Base-by-base conservation (phyloP, 192 early-diverging fungal species). In the Podila epigama region DNA sequence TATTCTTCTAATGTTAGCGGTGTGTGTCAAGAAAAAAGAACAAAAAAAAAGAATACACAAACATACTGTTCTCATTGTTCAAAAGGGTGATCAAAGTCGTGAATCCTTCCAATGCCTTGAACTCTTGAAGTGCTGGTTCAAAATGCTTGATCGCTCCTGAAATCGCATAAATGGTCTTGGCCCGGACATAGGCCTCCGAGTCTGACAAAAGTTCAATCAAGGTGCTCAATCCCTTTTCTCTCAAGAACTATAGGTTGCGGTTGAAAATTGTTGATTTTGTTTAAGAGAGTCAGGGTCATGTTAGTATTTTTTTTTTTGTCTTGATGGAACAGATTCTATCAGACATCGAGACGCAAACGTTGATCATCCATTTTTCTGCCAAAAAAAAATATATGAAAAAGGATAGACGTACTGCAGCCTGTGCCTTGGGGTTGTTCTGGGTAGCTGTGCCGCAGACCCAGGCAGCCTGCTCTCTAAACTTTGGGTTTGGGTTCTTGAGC, bases 391-490 rank as follows among this genome's bases (percentile, higher is more conserved):
- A 25, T 31, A n/a, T 31, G 18, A 2, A 9, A 4, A 8, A 50
- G 12, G 57, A 9, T 13, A 37, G 25, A 70, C 85, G 57, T 83
- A 88, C 86, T 27, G 89, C 91, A 18, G 82, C 70, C 75, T 99
- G 96, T 5, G 94, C 92, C 33, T 84, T 82, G 25, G 89, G 87
- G 72, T 99, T 98, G 81, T 99, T 96, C 78, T 99, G 96, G 8
- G 97, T 89, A 3, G 92, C 91, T 11, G 96, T 99, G 10, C 95
- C 96, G 58, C 94, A 87, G 12, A 96, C 91, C 97, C 96, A 99
- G 22, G 92, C 89, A 5, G 89, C 89, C 35, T 88, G 89, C 37
- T 84, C 82, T 37, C 95, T 85, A 29, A 96, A 62, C 56, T 82
- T 69, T 0, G 82, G 69, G 40, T 91, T 87, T 1, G 63, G 53